Conservation (phyloP, 805 yeast species). For the Candida nemodendra region DNA sequence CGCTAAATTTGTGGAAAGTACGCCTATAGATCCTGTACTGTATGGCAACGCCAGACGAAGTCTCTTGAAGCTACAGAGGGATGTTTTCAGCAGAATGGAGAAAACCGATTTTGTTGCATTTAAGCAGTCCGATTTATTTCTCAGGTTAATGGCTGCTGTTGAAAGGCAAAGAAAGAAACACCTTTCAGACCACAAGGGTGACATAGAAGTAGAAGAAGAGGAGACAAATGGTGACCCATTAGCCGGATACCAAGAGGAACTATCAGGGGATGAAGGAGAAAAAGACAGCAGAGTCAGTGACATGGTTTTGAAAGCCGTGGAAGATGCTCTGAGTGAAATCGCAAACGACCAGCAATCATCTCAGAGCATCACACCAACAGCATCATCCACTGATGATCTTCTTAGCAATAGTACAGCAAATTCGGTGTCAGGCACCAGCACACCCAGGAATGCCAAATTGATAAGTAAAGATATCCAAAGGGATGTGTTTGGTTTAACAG, state of each 20-base stretch:
- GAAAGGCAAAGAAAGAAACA: slow-evolving; percentile 19
- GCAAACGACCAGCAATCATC: slow-evolving; percentile 33
- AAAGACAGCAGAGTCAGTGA: slow-evolving; percentile 38
- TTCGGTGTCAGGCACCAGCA: slow-evolving; percentile 11
- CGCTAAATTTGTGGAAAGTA: slow-evolving; percentile 33
- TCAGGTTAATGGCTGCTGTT: slow-evolving; percentile 48
- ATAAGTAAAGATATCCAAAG: slow-evolving; percentile 30
- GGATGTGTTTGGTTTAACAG: slow-evolving; percentile 31
- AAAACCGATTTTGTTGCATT: slow-evolving; percentile 56
- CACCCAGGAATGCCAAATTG: slow-evolving; percentile 25
- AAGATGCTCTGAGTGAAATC: slow-evolving; percentile 63
- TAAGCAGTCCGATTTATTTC: slow-evolving; percentile 54
- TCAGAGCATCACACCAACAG: slow-evolving; percentile 2
- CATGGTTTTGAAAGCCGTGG: slow-evolving; percentile 57
- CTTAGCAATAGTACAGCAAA: slow-evolving; percentile 2
- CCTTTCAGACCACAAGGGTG: slow-evolving; percentile 1
- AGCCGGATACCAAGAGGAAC: slow-evolving; percentile 31
- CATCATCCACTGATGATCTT: slow-evolving; percentile 14
- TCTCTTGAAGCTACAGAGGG: slow-evolving; percentile 57
- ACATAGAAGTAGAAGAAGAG: slow-evolving; percentile 16
- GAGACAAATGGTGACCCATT: slow-evolving; percentile 33
- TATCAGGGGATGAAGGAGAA: slow-evolving; percentile 35
- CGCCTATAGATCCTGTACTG: slow-evolving; percentile 23
- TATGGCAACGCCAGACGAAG: slow-evolving; percentile 58
- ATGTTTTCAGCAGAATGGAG: slow-evolving; percentile 50